Evolutionary conservation across 768 basidiomycete species (phyloP), one percentile per base, ranked within the genome.

Genomic region (Astraeus odoratus): DNA sequence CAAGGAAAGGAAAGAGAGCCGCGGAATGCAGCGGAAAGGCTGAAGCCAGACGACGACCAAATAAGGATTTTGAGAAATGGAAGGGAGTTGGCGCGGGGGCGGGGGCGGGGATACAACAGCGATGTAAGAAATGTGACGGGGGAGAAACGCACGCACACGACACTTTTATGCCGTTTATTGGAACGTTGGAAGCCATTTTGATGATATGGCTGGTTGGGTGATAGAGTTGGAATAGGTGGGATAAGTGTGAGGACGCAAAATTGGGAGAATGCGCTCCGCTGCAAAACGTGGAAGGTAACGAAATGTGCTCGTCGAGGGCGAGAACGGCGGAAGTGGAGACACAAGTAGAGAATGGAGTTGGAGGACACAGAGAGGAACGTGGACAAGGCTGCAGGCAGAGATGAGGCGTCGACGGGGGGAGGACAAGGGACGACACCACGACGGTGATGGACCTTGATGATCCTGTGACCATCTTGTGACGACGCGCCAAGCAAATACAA

Each of bases 151-250:
- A 83, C 86, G 70, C 65, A 88, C 86, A 77, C 65, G 84, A 86
- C 60, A 87, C 77, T 75, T 86, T 88, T 68, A 88, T 82, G 57
- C 86, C 86, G 67, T 88, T 89, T 70, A 89, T 86, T 64, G 86
- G 86, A 58, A 75, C 82, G 68, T 85, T 81, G 47, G 78, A 81
- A 46, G 80, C 70, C 83, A 86, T 86, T 64, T 67, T 66, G 43
- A 52, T 31, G 43, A 49, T 38, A 42, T 27, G 39, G 26, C 9
- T 27, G 20, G 36, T 33, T 26, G 35, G 22, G 35, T 5, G 20
- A 19, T 10, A 22, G 25, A 39, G 44, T 38, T 20, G 35, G 42
- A 44, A 24, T 39, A 46, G 41, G 45, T 42, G 41, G n/a, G 19
- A 34, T 38, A 44, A 23, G 29, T 29, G 39, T 12, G 16, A 48